Base-by-base conservation (phyloP, 768 basidiomycete genomes). In the Tubosaeta sp. region DNA sequence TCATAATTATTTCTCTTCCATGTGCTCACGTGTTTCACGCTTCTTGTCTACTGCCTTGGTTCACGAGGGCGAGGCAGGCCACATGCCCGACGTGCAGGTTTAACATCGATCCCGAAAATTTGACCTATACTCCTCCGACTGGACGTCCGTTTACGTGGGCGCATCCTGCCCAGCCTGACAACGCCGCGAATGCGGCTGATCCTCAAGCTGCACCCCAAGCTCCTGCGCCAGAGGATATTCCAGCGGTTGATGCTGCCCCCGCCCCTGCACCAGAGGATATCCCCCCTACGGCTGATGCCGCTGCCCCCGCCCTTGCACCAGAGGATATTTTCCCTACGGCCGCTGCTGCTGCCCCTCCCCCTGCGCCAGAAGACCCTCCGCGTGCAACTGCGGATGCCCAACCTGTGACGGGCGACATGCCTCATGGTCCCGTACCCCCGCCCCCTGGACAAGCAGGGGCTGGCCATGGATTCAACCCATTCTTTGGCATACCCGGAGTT, bases 1-100 rank as follows among this genome's bases (percentile, higher is more conserved):
- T 68, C 25, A 78, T 72, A 59, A 78, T 91, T 45, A 81, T 91
- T 33, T 72, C 82, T 3, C 77, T 91, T 9, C 89, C 89, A 5
- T 91, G 89, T 62, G 81, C 87, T 8, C 89, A 91, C 65, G 82
- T 88, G 47, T 91, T 91, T 72, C 89, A 91, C 58, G 79, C 86
- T 1, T 74, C 82, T 0, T 91, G 89, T 67, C 78, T 91, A 33
- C 65, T 86, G 10, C 89, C 89, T 1, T 91, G 89, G 89, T 91
- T 91, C 66, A 81, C 88, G 4, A 75, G 86, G 52, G 85, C 88
- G 11, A 77, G 75, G 39, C 85, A 86, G 57, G 90, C 89, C 17
- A 91, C 89, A 2, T 91, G 89, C 58, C 89, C 89, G 0, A 87
- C 86, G 0, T 91, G 89, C 68, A 73, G 89, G 56, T 91, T 91